Percentiles rank a stretch among this genome's conserved stretches.
Conservation (phyloP, 208 protist species). For the Strigomonas galati region DNA sequence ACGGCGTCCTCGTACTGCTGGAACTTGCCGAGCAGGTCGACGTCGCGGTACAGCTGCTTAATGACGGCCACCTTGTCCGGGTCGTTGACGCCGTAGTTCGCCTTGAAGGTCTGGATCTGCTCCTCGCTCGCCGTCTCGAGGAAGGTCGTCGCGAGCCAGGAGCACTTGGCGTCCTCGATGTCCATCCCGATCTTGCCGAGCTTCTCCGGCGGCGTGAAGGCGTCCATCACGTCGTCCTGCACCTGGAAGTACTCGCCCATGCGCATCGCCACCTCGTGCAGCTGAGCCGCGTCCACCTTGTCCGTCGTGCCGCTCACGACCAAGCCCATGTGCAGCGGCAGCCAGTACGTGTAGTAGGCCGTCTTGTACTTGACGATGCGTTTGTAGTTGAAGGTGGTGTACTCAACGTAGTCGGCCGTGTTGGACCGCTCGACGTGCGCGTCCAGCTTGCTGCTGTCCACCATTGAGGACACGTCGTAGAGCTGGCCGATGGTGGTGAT, state of each 20-base stretch:
- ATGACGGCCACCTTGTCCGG: conserved; percentile 73
- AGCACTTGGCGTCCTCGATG: conserved; percentile 98
- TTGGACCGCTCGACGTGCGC: conserved; percentile 53
- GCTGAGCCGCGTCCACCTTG: conserved; percentile 48
- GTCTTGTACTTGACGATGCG: conserved; percentile 98
- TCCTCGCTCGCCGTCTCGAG: conserved; percentile 45
- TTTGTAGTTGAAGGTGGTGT: conserved; percentile 85
- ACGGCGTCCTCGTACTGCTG: conserved; percentile 73
- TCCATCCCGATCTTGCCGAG: conserved; percentile 98
- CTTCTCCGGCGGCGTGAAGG: conserved; percentile 93
- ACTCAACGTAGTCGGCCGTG: conserved; percentile 83
- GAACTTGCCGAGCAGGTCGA: conserved; percentile 72
- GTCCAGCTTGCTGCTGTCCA: conserved; percentile 88
- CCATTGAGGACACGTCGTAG: conserved; percentile 92
- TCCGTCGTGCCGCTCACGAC: conserved; percentile 72
- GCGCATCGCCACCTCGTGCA: conserved; percentile 84
- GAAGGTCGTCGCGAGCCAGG: conserved; percentile 95
- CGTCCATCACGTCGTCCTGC: conserved; percentile 98
- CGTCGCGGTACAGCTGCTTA: conserved; percentile 87
- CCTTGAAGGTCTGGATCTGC: conserved; percentile 77
- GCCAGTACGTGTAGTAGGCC: conserved; percentile 97
- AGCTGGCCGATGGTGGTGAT: conserved; percentile 96
- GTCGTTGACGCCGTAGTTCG: conserved; percentile 86
- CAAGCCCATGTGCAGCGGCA: conserved; percentile 94
- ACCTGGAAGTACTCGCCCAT: conserved; percentile 98